Evolutionary conservation across 305 asterid species (phyloP).

Genomic region (Fraxinus latifolia): DNA sequence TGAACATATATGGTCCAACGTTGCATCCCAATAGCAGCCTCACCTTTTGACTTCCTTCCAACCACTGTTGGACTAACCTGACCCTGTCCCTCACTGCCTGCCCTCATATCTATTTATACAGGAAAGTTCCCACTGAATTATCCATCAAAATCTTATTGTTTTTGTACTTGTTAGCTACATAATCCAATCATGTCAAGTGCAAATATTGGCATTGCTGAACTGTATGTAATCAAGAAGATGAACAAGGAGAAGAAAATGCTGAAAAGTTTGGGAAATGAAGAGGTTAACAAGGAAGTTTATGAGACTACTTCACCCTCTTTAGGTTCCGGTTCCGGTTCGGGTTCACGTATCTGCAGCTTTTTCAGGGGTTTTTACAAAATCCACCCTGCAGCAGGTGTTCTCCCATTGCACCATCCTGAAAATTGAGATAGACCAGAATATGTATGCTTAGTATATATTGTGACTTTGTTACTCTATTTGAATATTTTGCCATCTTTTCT

Average conservation of each 20-base stretch:
- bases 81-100: neutral
- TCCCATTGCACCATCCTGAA: neutral
- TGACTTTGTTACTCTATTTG: neutral
- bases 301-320: neutral
- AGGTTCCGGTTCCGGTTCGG: neutral
- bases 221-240: neutral
- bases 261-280: neutral
- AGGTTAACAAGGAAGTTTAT: neutral
- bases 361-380: neutral
- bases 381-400: neutral
- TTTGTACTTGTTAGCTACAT: neutral
- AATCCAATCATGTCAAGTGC: neutral
- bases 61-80: neutral
- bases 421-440: neutral
- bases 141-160: neutral
- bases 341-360: neutral
- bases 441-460: neutral
- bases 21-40: neutral
- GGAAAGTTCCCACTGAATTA: neutral
- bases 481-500: neutral
- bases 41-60: neutral
- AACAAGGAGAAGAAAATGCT: neutral
- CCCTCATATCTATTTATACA: neutral
- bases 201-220: neutral
- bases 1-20: neutral